phyloP scores from a whole-genome alignment of 768 basidiomycete species.

The Rhizopogon salebrosus region DNA sequence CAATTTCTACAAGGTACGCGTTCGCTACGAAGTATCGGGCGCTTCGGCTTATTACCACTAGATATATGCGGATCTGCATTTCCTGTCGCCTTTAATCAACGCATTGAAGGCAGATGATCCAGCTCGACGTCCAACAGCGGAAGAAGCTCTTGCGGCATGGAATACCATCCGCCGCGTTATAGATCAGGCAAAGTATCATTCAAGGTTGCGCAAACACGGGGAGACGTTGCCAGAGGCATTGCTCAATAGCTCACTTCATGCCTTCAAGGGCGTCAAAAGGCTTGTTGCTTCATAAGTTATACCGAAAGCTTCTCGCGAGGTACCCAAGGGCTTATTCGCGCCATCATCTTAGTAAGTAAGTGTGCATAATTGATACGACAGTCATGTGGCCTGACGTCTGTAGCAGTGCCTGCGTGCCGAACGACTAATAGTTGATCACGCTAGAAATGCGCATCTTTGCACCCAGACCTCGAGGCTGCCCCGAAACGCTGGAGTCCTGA shows the following conservation, averaged over 20 bases:
- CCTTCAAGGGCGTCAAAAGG: not conserved
- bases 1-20: conserved; percentile 9
- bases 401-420: not conserved
- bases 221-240: not conserved
- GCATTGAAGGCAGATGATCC: not conserved
- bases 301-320: not conserved
- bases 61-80: not conserved
- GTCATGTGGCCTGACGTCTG: not conserved
- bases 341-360: not conserved
- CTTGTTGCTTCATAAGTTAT: not conserved
- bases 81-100: not conserved
- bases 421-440: too few relatives aligned
- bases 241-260: not conserved
- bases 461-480: too few relatives aligned
- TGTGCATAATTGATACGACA: not conserved
- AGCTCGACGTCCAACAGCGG: not conserved
- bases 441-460: too few relatives aligned
- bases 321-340: not conserved
- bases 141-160: not conserved
- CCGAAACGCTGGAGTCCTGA: too few relatives aligned
- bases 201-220: not conserved
- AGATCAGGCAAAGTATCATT: not conserved
- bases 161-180: not conserved
- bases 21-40: not conserved
- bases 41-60: not conserved